These are phyloP conservation scores for Aspergillus aculeatus DNA, from an alignment of 2,329 filamentous ascomycete genomes.

Conservation along the genomic window DNA sequence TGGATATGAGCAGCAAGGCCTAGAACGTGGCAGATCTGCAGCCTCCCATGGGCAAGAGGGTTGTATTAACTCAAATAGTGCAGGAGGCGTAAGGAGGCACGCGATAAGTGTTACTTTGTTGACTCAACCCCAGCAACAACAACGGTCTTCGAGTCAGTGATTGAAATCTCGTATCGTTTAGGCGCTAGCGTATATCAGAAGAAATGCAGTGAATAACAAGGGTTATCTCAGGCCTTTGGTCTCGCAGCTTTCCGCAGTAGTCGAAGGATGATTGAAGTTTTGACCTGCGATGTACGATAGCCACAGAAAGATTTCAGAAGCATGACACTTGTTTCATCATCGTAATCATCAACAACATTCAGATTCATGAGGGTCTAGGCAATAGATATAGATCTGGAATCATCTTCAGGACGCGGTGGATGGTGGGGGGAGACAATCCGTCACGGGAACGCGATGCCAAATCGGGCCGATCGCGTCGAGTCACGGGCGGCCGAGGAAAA, in stretches of 20 bases:
- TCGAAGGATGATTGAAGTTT: background rate
- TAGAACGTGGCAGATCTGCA: background rate
- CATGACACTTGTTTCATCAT: too few relatives aligned
- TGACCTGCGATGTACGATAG: too few relatives aligned
- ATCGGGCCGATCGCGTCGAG: slow-evolving; percentile 16
- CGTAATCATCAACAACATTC: background rate
- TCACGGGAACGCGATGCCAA: slow-evolving; percentile 18
- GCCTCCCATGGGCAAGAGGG: background rate
- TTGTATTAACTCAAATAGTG: background rate
- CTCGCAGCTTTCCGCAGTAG: background rate
- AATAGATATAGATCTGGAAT: slow-evolving; percentile 6
- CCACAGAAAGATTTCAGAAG: too few relatives aligned
- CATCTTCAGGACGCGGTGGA: slow-evolving; percentile 6
- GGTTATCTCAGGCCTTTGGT: background rate
- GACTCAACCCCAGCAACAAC: background rate
- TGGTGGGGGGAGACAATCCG: slow-evolving; percentile 16
- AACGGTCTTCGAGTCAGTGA: background rate
- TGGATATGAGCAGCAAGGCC: background rate
- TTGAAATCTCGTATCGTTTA: background rate
- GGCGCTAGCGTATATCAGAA: background rate
- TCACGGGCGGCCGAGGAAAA: slow-evolving; percentile 16
- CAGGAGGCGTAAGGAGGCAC: background rate
- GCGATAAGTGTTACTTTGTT: background rate
- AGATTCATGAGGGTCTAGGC: background rate
- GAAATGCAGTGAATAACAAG: background rate